Base-by-base conservation (phyloP, 768 basidiomycete genomes). In the Russula vinacea region DNA sequence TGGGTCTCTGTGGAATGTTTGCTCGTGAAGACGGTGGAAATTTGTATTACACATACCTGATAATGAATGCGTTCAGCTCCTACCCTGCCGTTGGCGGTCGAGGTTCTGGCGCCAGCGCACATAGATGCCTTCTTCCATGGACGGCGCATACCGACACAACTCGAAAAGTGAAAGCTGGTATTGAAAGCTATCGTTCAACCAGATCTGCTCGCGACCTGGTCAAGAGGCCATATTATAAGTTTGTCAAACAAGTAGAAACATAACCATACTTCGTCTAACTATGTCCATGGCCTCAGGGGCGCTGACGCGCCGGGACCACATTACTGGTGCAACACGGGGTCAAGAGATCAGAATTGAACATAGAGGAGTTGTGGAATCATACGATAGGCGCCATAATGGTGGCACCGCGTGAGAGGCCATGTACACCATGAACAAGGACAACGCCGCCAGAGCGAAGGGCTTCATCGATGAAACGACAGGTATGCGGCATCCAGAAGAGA, bases 341-440 rank as follows among this genome's bases (percentile, higher is more conserved):
- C 17, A 62, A 37, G n/a, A 5, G 19, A 44, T 54, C 19, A 13
- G 24, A 2, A 32, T 13, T 33, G 7, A 32, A 44, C 1, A 22
- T 19, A 17, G 51, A 55, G 49, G 3, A 32, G 45, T 5, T 26
- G 6, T 4, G 29, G 35, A 50, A 29, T 42, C 47, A 22, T 51
- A 69, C 68, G 19, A 58, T 69, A 69, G 35, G 68, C 68, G 68
- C 68, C 62, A 69, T 68, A n/a, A 69, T 57, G 22, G 68, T 62
- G 17, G 68, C 68, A 35, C 68, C 68, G 14, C 68, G 66, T 19
- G 68, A 69, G 26, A 69, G 66, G 2, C 68, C 68, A 19, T 69
- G 65, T 40, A 69, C 62, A 8, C 68, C 68, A 57, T 69, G 68
- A 19, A 69, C 67, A 35, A 70, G 68, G 55, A 70, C 66, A 3